phyloP scores from a whole-genome alignment of 371 early-diverging fungal species.

The Synchytrium microbalum region DNA sequence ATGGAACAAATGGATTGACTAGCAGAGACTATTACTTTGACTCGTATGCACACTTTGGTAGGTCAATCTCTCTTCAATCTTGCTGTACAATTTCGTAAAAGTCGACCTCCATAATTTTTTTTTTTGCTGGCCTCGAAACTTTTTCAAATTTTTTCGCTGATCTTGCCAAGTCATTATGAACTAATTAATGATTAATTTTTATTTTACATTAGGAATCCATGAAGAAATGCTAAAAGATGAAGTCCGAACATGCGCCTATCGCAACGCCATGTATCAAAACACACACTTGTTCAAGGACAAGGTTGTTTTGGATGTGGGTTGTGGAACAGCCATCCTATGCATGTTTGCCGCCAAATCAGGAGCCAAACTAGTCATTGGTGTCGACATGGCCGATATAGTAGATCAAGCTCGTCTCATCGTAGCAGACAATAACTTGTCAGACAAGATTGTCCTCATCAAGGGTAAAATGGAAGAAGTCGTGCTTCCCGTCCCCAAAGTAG shows the following conservation, averaged over 20 bases:
- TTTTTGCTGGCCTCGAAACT: conserved; percentile 54
- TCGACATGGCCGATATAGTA: conserved; percentile 79
- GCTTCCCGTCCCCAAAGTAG: conserved; percentile 72
- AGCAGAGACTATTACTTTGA: conserved; percentile 70
- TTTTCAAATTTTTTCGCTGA: conserved; percentile 1
- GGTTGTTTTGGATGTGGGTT: conserved; percentile 71
- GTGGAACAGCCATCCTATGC: conserved; percentile 70
- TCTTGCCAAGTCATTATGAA: not conserved
- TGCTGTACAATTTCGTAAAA: not conserved
- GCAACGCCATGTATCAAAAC: conserved; percentile 75
- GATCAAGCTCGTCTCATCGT: conserved; percentile 71
- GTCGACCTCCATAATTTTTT: not conserved
- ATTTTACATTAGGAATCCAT: conserved; percentile 35
- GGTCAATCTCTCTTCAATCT: conserved; percentile 1
- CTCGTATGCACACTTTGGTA: conserved; percentile 71
- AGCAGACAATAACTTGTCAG: conserved; percentile 66
- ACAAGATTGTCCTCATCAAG: conserved; percentile 61
- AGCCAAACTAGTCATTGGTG: conserved; percentile 66
- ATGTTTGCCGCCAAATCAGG: conserved; percentile 77
- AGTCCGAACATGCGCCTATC: conserved; percentile 72
- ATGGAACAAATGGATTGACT: conserved; percentile 3
- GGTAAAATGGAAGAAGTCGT: conserved; percentile 80
- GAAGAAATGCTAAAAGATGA: conserved; percentile 66
- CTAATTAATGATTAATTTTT: conserved; percentile 3
- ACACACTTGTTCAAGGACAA: conserved; percentile 78